Percentiles rank a stretch among this genome's conserved stretches.
Conservation (phyloP, 306 rosid species). For the Sicyos edulis region DNA sequence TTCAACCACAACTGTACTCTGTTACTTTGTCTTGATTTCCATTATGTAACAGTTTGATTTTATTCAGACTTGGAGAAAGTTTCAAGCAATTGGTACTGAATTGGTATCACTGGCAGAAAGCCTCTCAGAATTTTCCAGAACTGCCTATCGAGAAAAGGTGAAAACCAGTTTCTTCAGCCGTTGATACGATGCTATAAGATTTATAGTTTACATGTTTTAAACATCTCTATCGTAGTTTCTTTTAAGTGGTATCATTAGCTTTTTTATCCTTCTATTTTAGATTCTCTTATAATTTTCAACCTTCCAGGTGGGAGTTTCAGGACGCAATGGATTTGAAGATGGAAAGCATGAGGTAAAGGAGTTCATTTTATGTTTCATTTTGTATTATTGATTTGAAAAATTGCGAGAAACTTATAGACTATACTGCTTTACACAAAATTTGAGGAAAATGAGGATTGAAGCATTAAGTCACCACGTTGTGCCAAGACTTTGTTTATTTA, state of each 20-base stretch:
- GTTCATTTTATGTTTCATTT: constrained; percentile 5
- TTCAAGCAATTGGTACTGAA: constrained; percentile 50
- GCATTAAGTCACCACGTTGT: not conserved
- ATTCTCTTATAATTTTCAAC: not conserved
- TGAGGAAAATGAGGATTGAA: constrained; percentile 13
- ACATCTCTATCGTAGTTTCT: not conserved
- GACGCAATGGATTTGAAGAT: constrained; percentile 34
- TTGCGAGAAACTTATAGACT: not conserved
- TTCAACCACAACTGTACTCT: not conserved
- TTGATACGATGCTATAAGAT: constrained; percentile 15
- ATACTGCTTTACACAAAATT: not conserved
- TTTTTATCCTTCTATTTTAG: not conserved
- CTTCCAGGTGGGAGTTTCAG: constrained; percentile 45
- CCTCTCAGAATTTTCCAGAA: constrained; percentile 62
- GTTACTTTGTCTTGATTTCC: not conserved
- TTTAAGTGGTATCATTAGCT: not conserved
- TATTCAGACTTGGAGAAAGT: constrained; percentile 72
- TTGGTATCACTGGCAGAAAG: constrained; percentile 61
- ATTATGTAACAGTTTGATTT: constrained; percentile 12
- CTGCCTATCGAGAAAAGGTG: constrained; percentile 61
- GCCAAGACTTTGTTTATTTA: not conserved
- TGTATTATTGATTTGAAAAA: not conserved
- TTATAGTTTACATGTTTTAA: constrained; percentile 15
- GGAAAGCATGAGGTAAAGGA: constrained; percentile 49
- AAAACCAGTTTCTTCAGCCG: constrained; percentile 23